Base-by-base conservation (phyloP, 148 eudicot species). In the Rhododendron griersonianum region DNA sequence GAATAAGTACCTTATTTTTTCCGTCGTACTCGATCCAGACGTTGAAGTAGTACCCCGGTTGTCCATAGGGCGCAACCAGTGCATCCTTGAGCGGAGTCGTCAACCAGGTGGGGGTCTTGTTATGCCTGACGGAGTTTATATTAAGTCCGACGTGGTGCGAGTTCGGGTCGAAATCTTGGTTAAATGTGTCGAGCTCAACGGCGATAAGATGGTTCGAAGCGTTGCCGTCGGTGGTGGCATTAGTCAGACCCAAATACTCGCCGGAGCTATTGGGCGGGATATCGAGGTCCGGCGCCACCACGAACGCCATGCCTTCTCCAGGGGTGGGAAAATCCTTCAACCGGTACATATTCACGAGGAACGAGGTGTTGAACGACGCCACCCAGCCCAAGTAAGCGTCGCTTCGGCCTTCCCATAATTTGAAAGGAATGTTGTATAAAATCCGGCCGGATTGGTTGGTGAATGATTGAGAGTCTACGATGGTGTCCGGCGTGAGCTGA, bases 281-380 rank as follows among this genome's bases (percentile, higher is more conserved):
- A 2, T 10, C 3, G 7, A 84, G 50, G 44, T 90, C 87, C 0
- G 99, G 97, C 0, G 93, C 88, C 3, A 96, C 87, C 7, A 94
- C 23, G 82, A 96, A 96, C 0, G 99, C 88, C 3, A 96, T 5
- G 0, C 99, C 99, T 82, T 94, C 99, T 0, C 92, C 99, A 16
- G 91, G 44, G 6, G 85, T 85, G 4, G 84, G 5, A 53, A 53
- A 50, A 13, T 84, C 77, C 16, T 1, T 44, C 14, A 23, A 3
- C 2, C 1, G 85, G 87, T 8, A 88, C 11, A 96, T 77, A 77
- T 95, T 95, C 35, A 96, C 44, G 1, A 95, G 83, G 57, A 96
- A 95, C 0, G 94, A 87, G 3, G 96, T 50, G 86, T 91, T 93
- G 67, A 96, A 96, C 0, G 97, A 95, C 0, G 95, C 96, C 3